A percentile compares a stretch with the other conserved stretches of the same genome.
phyloP scores from a whole-genome alignment of 305 asterid species.

The Plantago coronopus region DNA sequence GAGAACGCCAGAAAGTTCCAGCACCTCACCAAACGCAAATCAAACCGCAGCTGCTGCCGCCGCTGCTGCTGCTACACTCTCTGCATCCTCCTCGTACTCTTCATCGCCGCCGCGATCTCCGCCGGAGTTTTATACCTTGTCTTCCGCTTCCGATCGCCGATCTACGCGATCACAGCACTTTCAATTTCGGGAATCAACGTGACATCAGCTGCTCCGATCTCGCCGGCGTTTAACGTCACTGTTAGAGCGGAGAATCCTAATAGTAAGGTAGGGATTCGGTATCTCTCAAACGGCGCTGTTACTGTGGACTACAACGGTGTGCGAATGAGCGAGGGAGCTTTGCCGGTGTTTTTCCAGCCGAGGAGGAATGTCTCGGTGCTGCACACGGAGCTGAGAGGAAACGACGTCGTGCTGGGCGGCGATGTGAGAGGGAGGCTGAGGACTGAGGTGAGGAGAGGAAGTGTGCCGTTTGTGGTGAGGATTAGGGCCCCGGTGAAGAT shows the following conservation, averaged over 20 bases:
- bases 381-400: conserved; percentile 31
- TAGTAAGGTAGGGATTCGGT: conserved; percentile 43
- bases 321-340: conserved; percentile 32
- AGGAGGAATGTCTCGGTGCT: conserved; percentile 44
- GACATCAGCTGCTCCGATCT: conserved; percentile 36
- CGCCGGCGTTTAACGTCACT: conserved; percentile 47
- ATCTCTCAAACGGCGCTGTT: conserved; percentile 32
- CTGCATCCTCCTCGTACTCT: conserved; percentile 24
- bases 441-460: conserved; percentile 25
- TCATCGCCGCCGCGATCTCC: conserved; percentile 32
- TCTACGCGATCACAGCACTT: conserved; percentile 28
- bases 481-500: conserved; percentile 46
- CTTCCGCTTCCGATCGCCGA: conserved; percentile 48
- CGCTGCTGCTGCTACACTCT: conserved; percentile 39
- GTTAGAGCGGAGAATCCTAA: conserved; percentile 46
- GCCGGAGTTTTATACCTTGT: conserved; percentile 52
- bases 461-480: conserved; percentile 39
- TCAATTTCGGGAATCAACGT: conserved; percentile 35
- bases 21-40: conserved; percentile 25
- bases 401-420: conserved; percentile 30
- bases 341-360: conserved; percentile 48
- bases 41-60: conserved; percentile 41
- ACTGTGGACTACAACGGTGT: conserved; percentile 28
- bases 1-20: conserved; percentile 37
- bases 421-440: conserved; percentile 29